Base-by-base conservation (phyloP, 352 stramenopile genomes). In the Globisporangium uncinulatum region DNA sequence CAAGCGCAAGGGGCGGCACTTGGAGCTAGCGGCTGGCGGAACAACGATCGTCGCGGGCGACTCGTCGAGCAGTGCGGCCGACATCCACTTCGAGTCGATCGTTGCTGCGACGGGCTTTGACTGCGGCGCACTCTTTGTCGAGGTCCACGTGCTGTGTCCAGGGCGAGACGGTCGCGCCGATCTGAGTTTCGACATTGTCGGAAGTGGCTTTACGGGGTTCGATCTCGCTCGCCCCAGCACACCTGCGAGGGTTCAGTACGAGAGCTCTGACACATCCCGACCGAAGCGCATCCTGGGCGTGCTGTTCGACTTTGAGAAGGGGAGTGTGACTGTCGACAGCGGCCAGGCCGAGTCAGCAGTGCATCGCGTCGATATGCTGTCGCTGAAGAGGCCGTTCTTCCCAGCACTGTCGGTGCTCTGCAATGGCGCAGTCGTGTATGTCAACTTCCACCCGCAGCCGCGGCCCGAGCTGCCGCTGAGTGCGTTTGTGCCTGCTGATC, bases 301-400 rank as follows among this genome's bases (percentile, higher is more conserved):
- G 32, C 68, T 92, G 11, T 92, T 89, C 64, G 83, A 95, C 63
- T 90, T 95, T 41, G 68, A 75, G 32, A 84, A 80, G 32, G 64
- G 68, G 0, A 79, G 63, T 17, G 50, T 85, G 29, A 89, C 76
- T 0, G 55, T 89, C 20, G 89, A 77, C 52, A 68, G 80, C 0
- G 72, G 76, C 17, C 59, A 61, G n/a, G 63, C 59, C 1, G 74
- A 91, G 14, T 72, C 80, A 15, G 29, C 77, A 17, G 63, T 66
- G 2, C 67, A 60, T 13, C 57, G 62, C 3, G 45, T 86, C 19
- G 71, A 86, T 32, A 1, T 76, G 1, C 51, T 59, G 3, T 57
- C 41, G 0, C 24, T 79, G n/a, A 73, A 59, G 50, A 70, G 67
- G 1, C 75, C 75, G 1, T 47, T 87, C 0, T 74, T 78, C 48